Evolutionary conservation across 257 asterid genomes (phyloP).

Genomic region (Eustoma russellianum): DNA sequence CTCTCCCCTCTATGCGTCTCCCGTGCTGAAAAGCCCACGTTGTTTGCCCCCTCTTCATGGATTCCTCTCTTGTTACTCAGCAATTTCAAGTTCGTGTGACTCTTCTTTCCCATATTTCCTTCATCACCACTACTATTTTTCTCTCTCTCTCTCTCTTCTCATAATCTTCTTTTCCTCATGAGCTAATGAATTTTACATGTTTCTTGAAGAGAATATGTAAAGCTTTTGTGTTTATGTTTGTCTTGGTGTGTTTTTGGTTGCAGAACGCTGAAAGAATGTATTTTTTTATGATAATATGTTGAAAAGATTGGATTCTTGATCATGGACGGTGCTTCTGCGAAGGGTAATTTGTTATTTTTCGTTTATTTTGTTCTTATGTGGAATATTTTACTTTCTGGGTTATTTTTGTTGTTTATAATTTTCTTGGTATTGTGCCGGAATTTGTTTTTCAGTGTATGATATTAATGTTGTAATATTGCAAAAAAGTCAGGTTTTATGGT

Average conservation of each 20-base stretch:
- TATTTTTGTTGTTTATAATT: background rate
- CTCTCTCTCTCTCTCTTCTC: background rate
- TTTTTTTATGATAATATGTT: constrained; percentile 14
- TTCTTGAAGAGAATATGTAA: background rate
- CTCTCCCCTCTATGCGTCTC: constrained; percentile 31
- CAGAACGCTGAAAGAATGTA: constrained; percentile 5
- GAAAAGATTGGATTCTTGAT: constrained; percentile 14
- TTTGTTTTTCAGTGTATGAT: background rate
- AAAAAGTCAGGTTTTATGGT: constrained; percentile 9
- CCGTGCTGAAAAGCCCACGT: constrained; percentile 58
- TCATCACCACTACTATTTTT: constrained; percentile 10
- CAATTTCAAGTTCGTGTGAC: constrained; percentile 5
- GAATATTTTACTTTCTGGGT: background rate
- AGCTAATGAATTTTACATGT: background rate
- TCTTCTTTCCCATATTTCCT: constrained; percentile 30
- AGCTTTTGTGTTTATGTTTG: background rate
- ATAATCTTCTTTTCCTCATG: too few species aligned
- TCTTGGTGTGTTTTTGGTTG: background rate
- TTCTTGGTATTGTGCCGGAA: constrained; percentile 7
- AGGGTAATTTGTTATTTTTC: constrained; percentile 26
- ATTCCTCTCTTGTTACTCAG: constrained; percentile 21
- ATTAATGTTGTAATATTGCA: background rate
- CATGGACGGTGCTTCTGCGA: constrained; percentile 37
- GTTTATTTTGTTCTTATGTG: too few species aligned
- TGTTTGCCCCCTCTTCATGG: constrained; percentile 47